Evolutionary conservation across 495 filamentous ascomycete genomes (phyloP), one percentile per base, ranked within the genome.

Genomic region (Extremus antarcticus): DNA sequence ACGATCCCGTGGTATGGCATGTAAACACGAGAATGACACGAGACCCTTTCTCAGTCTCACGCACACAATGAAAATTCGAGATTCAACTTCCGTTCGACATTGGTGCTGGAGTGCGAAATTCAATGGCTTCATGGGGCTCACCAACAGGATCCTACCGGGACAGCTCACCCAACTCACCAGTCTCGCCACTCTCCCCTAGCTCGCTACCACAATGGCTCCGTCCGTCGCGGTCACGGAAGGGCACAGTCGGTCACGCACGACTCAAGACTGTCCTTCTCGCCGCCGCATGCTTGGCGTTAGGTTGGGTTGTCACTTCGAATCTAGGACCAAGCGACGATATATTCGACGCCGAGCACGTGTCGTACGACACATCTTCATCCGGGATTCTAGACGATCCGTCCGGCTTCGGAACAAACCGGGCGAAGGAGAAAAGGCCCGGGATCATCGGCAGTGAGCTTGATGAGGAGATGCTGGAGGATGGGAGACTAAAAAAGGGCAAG

Each of bases 121-220:
- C 7, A 45, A 57, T 52, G 47, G 48, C 48, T 35, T 21, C 25
- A 11, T 57, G 47, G 48, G 11, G 47, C n/a, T 57, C 55, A 19
- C 41, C 38, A 19, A 40, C 13, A 15, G 16, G 47, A 11, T 16
- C 23, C n/a, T 58, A 53, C 20, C 56, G 46, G 10, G 56, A 55
- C 25, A 23, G 29, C 4, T 55, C 56, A 16, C 56, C 56, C 16
- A 45, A 15, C 10, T 54, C 51, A 19, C 56, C 56, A 17, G 19
- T 46, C 9, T 25, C 51, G n/a, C 56, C 56, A 2, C 29, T 52
- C 9, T 59, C 56, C 2, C 56, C 56, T n/a, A 50, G 39, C 21
- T 3, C 51, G 41, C 25, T 59, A 24, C 56, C 56, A 38, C 56
- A 43, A 55, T 59, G 56, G 56, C 23, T 59, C 1, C 56, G 46